A percentile compares a stretch with the other conserved stretches of the same genome.
Conservation (phyloP, 495 filamentous ascomycete species). For the Trichoderma gamsii region DNA sequence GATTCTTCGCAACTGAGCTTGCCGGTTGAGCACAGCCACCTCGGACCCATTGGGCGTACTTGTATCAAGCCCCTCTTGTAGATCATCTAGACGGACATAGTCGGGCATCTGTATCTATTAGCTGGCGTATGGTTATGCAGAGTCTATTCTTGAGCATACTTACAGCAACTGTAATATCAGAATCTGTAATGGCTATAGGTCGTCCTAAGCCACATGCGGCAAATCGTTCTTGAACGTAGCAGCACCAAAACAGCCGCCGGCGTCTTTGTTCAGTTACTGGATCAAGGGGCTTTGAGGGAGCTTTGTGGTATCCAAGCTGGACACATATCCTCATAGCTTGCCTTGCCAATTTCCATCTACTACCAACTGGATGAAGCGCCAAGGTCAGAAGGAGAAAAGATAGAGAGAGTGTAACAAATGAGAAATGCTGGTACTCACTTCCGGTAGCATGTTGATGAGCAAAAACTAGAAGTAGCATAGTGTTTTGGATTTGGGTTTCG, state of each 20-base stretch:
- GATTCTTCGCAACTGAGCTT: neutral
- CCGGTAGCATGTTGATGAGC: neutral
- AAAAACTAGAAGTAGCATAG: neutral
- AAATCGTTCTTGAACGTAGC: slow-evolving; percentile 8
- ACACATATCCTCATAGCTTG: slow-evolving; percentile 1
- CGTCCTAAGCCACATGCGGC: neutral
- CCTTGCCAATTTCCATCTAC: neutral
- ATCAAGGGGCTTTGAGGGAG: neutral
- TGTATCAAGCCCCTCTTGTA: neutral
- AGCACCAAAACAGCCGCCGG: slow-evolving; percentile 4
- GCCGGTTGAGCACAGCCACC: neutral
- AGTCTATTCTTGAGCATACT: neutral
- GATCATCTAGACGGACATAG: slow-evolving; percentile 3
- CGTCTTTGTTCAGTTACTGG: neutral
- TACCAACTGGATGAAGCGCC: too few species aligned
- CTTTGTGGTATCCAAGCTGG: neutral
- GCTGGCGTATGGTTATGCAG: neutral
- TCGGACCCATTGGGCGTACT: neutral
- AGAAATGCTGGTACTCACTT: neutral
- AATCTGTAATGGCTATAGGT: slow-evolving; percentile 1
- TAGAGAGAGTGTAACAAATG: too few species aligned
- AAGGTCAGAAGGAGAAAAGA: too few species aligned
- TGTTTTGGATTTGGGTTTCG: slow-evolving; percentile 3
- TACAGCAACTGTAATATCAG: neutral
- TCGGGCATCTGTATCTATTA: slow-evolving; percentile 6